Conservation (phyloP, 140 eudicot genomes). For the Cichorium intybus region DNA sequence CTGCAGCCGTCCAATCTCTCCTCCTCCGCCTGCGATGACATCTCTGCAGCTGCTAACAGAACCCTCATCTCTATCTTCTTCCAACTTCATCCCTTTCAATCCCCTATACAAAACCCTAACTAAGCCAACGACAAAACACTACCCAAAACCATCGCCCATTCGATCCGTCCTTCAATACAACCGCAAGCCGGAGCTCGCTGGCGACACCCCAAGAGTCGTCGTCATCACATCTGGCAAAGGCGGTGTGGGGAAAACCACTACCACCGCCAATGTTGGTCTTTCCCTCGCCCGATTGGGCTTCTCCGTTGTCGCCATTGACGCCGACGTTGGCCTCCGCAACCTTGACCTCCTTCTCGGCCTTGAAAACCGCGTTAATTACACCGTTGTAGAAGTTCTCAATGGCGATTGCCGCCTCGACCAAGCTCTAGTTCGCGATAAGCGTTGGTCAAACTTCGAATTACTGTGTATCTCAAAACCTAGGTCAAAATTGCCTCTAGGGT, state of each 20-base stretch:
- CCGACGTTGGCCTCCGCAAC: slow-evolving; percentile 95
- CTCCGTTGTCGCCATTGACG: slow-evolving; percentile 96
- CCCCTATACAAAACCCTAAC: slow-evolving; percentile 27
- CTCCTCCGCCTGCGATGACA: slow-evolving; percentile 28
- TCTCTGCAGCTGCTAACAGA: slow-evolving; percentile 13
- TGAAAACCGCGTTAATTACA: slow-evolving; percentile 91
- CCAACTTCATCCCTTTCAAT: slow-evolving; percentile 17
- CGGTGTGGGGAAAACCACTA: slow-evolving; percentile 89
- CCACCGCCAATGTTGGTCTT: slow-evolving; percentile 92
- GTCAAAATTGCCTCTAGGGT: slow-evolving; percentile 86
- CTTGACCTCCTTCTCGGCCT: slow-evolving; percentile 93
- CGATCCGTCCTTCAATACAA: slow-evolving; percentile 77
- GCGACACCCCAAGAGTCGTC: slow-evolving; percentile 79
- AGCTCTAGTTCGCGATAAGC: slow-evolving; percentile 81
- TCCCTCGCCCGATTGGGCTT: slow-evolving; percentile 91
- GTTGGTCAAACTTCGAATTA: slow-evolving; percentile 84
- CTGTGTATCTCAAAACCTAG: slow-evolving; percentile 90
- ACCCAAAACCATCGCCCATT: slow-evolving; percentile 24
- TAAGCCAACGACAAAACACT: slow-evolving; percentile 23
- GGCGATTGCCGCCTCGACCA: slow-evolving; percentile 98
- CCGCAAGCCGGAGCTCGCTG: slow-evolving; percentile 92
- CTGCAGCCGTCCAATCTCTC: background rate
- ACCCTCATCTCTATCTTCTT: slow-evolving; percentile 20
- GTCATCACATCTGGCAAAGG: slow-evolving; percentile 94
- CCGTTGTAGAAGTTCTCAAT: slow-evolving; percentile 84